phyloP scores from a whole-genome alignment of 2,329 filamentous ascomycete genomes.

The Setomelanomma holmii region DNA sequence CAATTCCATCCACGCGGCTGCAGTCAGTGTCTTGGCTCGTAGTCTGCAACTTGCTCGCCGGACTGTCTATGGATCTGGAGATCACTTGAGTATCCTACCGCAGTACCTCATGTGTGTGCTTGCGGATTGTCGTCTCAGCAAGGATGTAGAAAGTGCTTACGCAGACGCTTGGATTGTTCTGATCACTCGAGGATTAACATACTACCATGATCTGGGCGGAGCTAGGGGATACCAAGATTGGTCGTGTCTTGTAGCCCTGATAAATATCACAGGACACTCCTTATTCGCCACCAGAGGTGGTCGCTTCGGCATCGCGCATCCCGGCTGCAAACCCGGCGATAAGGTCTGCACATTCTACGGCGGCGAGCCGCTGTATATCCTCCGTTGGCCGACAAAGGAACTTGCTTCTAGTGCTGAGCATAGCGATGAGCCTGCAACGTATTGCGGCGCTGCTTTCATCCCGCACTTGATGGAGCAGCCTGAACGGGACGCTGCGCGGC shows the following conservation, averaged over 20 bases:
- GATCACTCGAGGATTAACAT: background rate
- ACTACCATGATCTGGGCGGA: background rate
- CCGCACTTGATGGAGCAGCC: background rate
- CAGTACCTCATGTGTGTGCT: conserved; percentile 5
- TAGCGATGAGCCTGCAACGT: background rate
- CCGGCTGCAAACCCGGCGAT: conserved; percentile 5
- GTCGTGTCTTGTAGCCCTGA: background rate
- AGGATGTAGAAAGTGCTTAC: background rate
- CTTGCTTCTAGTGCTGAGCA: background rate
- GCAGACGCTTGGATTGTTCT: background rate
- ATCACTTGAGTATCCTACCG: background rate
- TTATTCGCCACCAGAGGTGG: conserved; percentile 5
- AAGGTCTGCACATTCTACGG: conserved; percentile 7
- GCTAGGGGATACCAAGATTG: background rate
- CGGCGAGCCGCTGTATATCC: background rate
- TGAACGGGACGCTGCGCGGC: background rate
- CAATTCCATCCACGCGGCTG: background rate
- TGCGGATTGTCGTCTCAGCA: background rate
- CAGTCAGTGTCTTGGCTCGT: background rate
- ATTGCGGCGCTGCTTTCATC: conserved; percentile 1
- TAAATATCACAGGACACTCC: background rate
- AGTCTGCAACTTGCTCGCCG: background rate
- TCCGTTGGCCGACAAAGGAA: background rate
- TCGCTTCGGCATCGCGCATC: conserved; percentile 3
- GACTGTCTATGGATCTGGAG: background rate